phyloP scores from a whole-genome alignment of 352 stramenopile genomes.

The Plasmopara viticola region DNA sequence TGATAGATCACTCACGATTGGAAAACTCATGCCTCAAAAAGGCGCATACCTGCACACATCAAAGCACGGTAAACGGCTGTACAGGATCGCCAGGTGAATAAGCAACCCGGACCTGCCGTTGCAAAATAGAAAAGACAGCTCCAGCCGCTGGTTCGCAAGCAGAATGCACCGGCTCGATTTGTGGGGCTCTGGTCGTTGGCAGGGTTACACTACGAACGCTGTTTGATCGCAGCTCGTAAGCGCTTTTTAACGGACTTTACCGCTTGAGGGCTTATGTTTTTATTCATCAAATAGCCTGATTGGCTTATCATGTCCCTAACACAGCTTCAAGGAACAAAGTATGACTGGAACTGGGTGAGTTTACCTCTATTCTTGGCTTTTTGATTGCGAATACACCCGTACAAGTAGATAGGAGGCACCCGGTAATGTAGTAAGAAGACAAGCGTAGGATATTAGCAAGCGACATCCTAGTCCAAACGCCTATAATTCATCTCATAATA shows the following conservation, averaged over 20 bases:
- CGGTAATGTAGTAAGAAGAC: too few species aligned
- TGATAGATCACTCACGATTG: background rate
- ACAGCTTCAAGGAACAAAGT: conserved; percentile 18
- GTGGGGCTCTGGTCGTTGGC: conserved; percentile 1
- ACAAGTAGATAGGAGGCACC: too few species aligned
- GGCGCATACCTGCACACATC: background rate
- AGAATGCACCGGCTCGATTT: conserved; percentile 11
- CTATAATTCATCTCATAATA: too few species aligned
- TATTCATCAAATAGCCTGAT: conserved; percentile 21
- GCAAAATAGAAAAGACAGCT: conserved; percentile 15
- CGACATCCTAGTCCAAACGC: too few species aligned
- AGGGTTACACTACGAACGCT: background rate
- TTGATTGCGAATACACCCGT: too few species aligned
- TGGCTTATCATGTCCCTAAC: conserved; percentile 12
- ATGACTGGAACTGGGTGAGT: conserved; percentile 1
- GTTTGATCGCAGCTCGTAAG: conserved; percentile 6
- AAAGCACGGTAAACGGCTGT: conserved; percentile 9
- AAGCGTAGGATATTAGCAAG: too few species aligned
- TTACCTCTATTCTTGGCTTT: background rate
- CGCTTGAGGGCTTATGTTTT: conserved; percentile 10
- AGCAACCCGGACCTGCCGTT: conserved; percentile 23
- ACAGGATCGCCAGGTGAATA: conserved; percentile 22
- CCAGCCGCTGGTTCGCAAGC: conserved; percentile 11
- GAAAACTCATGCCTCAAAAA: background rate
- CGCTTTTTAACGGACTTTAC: conserved; percentile 13